Conservation (phyloP, 2,329 filamentous ascomycete genomes). For the Pseudogymnoascus sp. region DNA sequence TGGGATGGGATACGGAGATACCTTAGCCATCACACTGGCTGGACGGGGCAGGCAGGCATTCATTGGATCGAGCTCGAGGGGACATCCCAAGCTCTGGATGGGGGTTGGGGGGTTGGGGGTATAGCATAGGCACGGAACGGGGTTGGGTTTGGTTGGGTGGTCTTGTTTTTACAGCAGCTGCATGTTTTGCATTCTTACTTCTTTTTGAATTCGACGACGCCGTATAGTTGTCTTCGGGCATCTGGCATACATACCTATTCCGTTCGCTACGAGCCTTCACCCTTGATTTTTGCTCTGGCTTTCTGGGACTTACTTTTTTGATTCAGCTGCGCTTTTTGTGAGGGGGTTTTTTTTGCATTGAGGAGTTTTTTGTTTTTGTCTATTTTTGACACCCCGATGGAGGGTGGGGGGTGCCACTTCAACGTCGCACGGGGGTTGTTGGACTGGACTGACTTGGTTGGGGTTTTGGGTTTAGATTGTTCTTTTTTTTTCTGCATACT, state of each 20-base stretch:
- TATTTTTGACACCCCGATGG: neutral
- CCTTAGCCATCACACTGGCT: neutral
- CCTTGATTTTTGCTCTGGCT: neutral
- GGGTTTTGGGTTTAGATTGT: neutral
- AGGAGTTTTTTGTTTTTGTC: neutral
- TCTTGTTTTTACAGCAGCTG: neutral
- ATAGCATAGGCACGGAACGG: neutral
- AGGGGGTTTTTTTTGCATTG: neutral
- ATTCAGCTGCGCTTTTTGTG: too few species aligned
- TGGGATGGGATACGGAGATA: neutral
- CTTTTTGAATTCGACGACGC: too few species aligned
- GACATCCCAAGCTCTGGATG: neutral
- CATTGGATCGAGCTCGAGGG: too few species aligned
- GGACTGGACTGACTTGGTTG: neutral
- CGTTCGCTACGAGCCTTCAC: neutral
- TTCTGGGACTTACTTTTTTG: neutral
- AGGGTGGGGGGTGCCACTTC: neutral
- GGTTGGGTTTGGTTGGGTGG: neutral
- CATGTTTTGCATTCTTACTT: neutral
- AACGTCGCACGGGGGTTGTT: neutral
- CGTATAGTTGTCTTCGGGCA: too few species aligned
- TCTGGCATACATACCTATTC: neutral
- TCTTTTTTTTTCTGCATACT: neutral
- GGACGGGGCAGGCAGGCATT: too few species aligned
- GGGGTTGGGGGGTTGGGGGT: neutral